Conservation (phyloP, 495 filamentous ascomycete species). For the Neurospora sp. region DNA sequence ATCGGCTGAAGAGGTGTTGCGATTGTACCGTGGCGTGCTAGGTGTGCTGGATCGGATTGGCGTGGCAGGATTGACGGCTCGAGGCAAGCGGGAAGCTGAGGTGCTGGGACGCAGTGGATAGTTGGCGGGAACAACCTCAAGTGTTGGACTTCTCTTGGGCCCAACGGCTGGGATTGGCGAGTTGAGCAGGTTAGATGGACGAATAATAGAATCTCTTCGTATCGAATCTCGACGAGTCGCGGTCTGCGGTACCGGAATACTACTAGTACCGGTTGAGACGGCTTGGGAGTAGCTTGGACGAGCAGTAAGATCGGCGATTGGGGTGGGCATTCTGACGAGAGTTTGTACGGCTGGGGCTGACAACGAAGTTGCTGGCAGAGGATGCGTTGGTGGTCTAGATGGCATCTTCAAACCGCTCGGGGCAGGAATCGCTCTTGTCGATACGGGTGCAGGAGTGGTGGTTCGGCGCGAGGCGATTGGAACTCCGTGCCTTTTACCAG, state of each 20-base stretch:
- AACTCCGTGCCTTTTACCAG: neutral
- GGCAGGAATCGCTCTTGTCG: neutral
- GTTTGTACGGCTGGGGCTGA: neutral
- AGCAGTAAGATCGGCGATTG: slow-evolving; percentile 2
- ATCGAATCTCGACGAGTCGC: slow-evolving; percentile 1
- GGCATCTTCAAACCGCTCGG: slow-evolving; percentile 12
- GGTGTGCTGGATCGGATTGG: slow-evolving; percentile 23
- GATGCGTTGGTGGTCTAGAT: slow-evolving; percentile 7
- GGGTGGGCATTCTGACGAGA: slow-evolving; percentile 1
- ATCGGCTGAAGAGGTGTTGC: slow-evolving; percentile 24
- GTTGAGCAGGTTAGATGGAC: neutral
- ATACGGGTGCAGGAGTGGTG: neutral
- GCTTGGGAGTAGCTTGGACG: slow-evolving; percentile 15
- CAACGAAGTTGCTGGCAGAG: neutral
- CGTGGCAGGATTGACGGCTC: slow-evolving; percentile 18
- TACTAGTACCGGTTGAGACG: neutral
- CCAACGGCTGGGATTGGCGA: neutral
- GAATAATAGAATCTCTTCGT: slow-evolving; percentile 5
- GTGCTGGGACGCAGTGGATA: slow-evolving; percentile 18
- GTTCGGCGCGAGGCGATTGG: neutral
- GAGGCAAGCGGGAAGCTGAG: slow-evolving; percentile 22
- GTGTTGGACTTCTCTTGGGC: slow-evolving; percentile 8
- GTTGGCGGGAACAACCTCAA: slow-evolving; percentile 7
- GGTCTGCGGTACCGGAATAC: neutral
- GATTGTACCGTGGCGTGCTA: slow-evolving; percentile 5